These are phyloP conservation scores for Aspergillus taichungensis DNA, from an alignment of 495 filamentous ascomycete genomes.

Conservation along the genomic window DNA sequence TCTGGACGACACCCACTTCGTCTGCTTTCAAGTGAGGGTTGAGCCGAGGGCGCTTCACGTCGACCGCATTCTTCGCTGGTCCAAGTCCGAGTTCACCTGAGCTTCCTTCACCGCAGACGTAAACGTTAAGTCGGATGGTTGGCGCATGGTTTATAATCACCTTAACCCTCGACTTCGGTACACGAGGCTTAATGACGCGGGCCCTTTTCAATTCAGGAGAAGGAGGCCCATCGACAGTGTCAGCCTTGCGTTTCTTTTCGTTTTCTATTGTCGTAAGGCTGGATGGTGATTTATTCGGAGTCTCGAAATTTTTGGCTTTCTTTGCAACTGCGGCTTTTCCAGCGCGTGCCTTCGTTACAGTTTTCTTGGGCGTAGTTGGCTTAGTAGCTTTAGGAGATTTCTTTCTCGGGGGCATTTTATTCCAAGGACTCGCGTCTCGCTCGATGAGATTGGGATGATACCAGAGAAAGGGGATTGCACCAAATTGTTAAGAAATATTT, in stretches of 20 bases:
- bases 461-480: too few species aligned
- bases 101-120: slow-evolving; percentile 60
- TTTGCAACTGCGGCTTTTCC: slow-evolving; percentile 7
- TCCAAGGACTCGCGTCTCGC: too few species aligned
- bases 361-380: slow-evolving; percentile 5
- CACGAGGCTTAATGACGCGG: slow-evolving; percentile 18
- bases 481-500: too few species aligned
- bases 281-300: slow-evolving; percentile 11
- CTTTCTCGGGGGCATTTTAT: too few species aligned
- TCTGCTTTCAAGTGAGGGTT: slow-evolving; percentile 50
- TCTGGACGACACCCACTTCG: slow-evolving; percentile 51
- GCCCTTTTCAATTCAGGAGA: slow-evolving; percentile 21
- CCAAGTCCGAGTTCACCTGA: slow-evolving; percentile 62
- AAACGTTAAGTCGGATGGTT: slow-evolving; percentile 49
- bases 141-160: slow-evolving; percentile 37
- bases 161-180: slow-evolving; percentile 19
- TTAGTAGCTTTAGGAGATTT: not conserved
- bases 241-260: slow-evolving; percentile 36
- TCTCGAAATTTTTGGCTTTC: slow-evolving; percentile 7
- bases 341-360: slow-evolving; percentile 9
- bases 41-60: slow-evolving; percentile 60
- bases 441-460: too few species aligned
- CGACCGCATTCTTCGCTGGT: slow-evolving; percentile 47
- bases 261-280: slow-evolving; percentile 10
- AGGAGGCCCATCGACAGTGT: slow-evolving; percentile 20